These are phyloP conservation scores for Saccharomycopsis hybrid DNA, from an alignment of 1,139 yeast genomes.

Conservation along the genomic window DNA sequence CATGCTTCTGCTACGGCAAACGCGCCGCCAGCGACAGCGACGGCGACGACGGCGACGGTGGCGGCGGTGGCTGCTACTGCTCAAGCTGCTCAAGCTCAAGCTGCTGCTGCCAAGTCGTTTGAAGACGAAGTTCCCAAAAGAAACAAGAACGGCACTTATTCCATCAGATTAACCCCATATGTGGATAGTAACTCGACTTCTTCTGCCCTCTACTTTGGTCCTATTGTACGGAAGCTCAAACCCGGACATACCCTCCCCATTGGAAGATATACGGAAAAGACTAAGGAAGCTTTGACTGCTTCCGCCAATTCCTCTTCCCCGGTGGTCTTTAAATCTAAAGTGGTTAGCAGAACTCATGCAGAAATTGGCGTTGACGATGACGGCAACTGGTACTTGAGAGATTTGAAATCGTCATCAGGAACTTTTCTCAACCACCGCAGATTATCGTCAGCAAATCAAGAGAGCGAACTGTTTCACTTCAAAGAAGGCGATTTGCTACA, in stretches of 20 bases:
- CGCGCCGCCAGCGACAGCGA: too few relatives aligned
- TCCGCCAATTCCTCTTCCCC: constrained; percentile 71
- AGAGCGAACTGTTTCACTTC: constrained; percentile 57
- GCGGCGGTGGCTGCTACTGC: too few relatives aligned
- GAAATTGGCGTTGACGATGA: constrained; percentile 62
- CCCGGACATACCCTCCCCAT: constrained; percentile 59
- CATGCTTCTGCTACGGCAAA: too few relatives aligned
- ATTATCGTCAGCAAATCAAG: constrained; percentile 72
- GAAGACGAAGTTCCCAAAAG: constrained; percentile 1
- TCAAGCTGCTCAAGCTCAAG: not conserved
- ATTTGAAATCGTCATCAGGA: constrained; percentile 86
- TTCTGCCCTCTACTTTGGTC: constrained; percentile 77
- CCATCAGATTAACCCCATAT: constrained; percentile 80
- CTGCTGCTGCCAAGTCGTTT: not conserved
- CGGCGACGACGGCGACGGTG: too few relatives aligned
- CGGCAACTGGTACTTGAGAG: constrained; percentile 84
- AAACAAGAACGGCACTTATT: constrained; percentile 50
- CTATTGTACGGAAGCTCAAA: constrained; percentile 69
- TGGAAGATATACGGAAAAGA: constrained; percentile 83
- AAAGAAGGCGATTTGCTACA: constrained; percentile 86
- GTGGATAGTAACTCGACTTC: constrained; percentile 77
- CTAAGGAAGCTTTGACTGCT: constrained; percentile 66
- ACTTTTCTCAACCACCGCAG: constrained; percentile 87
- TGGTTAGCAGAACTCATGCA: constrained; percentile 90
- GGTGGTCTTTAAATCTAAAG: constrained; percentile 86